Base-by-base conservation (phyloP, 352 stramenopile species). In the Globisporangium takayamanum region DNA sequence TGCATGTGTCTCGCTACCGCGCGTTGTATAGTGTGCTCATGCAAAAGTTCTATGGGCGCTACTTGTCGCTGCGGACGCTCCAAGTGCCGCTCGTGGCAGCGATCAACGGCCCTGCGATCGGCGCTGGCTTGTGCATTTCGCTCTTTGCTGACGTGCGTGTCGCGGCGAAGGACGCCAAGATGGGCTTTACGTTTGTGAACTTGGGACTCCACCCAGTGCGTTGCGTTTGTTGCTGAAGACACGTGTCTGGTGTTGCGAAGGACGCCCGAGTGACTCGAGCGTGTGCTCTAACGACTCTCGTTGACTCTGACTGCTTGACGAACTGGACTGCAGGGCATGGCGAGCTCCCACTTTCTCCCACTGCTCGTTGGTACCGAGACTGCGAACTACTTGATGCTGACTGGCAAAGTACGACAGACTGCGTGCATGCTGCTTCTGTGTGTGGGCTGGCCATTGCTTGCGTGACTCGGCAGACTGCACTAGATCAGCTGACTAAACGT, bases 171-270 rank as follows among this genome's bases (percentile, higher is more conserved):
- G 74, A 77, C 44, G 70, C 83, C 33, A 91, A 94, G 63, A 78
- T 96, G 60, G 87, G 88, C 45, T 92, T 96, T 60, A 96, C 82
- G 45, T 97, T 96, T 63, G 76, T 87, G 26, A 83, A 87, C 62
- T 59, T 96, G 12, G 89, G 89, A 0, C 77, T 97, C 18, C 88
- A 96, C 53, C 77, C 83, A 3, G 73, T 82, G 54, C 18, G 59
- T 49, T 49, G 18, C 11, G 18, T 4, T 15, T 26, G 28, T 1
- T 36, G 10, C 33, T 7, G 3, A n/a, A 3, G 6, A 14, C 41
- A 20, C 5, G 20, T 30, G 45, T 25, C 12, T 37, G 12, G 10
- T 37, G 48, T 20, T 10, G 2, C 26, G 6, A 2, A 8, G 3
- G 37, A 11, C 12, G 25, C 25, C 39, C 48, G 25, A 33, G 26